A percentile compares a stretch with the other conserved stretches of the same genome.
Conservation (phyloP, 108 stramenopile genomes). For the Cyclotella baltica region DNA sequence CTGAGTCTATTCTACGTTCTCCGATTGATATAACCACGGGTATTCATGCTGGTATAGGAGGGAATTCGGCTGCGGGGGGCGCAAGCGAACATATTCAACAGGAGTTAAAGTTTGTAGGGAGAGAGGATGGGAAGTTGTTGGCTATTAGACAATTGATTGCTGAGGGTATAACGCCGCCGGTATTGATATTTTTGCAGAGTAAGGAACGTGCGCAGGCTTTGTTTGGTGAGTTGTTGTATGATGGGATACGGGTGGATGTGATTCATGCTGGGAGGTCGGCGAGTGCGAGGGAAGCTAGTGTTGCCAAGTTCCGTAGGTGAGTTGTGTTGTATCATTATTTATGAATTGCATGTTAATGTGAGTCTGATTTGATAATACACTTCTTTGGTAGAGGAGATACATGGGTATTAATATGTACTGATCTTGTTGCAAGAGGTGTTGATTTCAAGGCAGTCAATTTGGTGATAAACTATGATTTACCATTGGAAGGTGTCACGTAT, state of each 20-base stretch:
- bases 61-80: conserved; percentile 65
- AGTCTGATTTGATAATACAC: too few relatives aligned
- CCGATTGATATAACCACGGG: conserved; percentile 91
- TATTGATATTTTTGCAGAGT: conserved; percentile 93
- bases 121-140: conserved; percentile 97
- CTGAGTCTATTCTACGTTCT: conserved; percentile 91
- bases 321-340: too few relatives aligned
- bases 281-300: conserved; percentile 89
- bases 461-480: conserved; percentile 98
- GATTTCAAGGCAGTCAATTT: conserved; percentile 97
- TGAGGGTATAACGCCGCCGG: conserved; percentile 83
- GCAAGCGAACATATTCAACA: conserved; percentile 88
- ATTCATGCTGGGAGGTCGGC: conserved; percentile 92
- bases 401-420: conserved; percentile 98
- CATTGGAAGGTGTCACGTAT: conserved; percentile 89
- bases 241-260: conserved; percentile 93
- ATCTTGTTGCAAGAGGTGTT: conserved; percentile 97
- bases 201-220: conserved; percentile 97
- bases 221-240: conserved; percentile 93
- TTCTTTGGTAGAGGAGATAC: conserved; percentile 79
- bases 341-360: too few relatives aligned
- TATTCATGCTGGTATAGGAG: conserved; percentile 52
- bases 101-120: conserved; percentile 94
- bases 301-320: conserved; percentile 85
- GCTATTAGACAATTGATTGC: conserved; percentile 90